A percentile compares a stretch with the other conserved stretches of the same genome.
phyloP scores from a whole-genome alignment of 371 early-diverging fungal genomes.

The Fennellomyces sp. region DNA sequence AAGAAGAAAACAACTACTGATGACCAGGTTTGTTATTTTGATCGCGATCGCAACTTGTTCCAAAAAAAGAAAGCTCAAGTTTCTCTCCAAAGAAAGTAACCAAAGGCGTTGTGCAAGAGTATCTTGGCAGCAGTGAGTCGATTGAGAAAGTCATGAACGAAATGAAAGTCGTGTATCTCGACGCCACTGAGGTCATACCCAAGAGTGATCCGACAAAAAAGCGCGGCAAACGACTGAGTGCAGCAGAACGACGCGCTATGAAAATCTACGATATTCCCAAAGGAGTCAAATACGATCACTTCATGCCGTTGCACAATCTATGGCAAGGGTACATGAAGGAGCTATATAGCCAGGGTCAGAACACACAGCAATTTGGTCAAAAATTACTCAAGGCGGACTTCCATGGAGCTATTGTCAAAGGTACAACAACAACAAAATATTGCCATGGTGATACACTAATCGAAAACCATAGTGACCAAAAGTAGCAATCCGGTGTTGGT shows the following conservation, averaged over 20 bases:
- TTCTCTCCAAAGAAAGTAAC: background rate
- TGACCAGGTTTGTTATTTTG: background rate
- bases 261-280: conserved; percentile 70
- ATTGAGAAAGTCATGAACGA: conserved; percentile 7
- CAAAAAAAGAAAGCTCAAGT: background rate
- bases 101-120: conserved; percentile 8
- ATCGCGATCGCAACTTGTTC: background rate
- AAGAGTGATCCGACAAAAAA: conserved; percentile 6
- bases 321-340: conserved; percentile 85
- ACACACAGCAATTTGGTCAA: conserved; percentile 47
- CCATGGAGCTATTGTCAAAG: conserved; percentile 82
- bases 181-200: background rate
- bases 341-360: conserved; percentile 46
- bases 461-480: conserved; percentile 66
- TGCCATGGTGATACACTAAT: no score
- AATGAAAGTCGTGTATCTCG: conserved; percentile 14
- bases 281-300: conserved; percentile 56
- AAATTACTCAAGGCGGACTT: conserved; percentile 84
- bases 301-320: conserved; percentile 75
- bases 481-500: conserved; percentile 84
- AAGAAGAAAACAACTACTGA: background rate
- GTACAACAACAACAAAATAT: conserved; percentile 40
- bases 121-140: background rate
- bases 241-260: conserved; percentile 61
- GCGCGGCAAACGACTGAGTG: conserved; percentile 40